These are phyloP conservation scores for Penicillium sp. DNA, from an alignment of 2,329 filamentous ascomycete genomes.

Conservation along the genomic window DNA sequence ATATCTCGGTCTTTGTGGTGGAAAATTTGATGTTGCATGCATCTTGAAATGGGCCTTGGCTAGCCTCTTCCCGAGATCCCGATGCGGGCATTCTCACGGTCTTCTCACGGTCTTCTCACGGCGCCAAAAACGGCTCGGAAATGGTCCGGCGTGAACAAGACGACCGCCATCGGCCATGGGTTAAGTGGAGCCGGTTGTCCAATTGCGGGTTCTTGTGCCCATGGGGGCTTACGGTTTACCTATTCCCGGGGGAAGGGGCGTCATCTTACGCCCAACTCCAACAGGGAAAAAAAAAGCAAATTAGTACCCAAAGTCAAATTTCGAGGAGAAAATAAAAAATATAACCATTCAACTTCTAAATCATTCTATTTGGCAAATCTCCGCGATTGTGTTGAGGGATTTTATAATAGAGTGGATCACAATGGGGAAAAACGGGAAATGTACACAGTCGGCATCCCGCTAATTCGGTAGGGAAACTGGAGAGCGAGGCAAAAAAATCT, in stretches of 20 bases:
- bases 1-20: not conserved
- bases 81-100: conserved; percentile 28
- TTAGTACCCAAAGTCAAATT: not conserved
- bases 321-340: not conserved
- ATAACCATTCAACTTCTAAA: not conserved
- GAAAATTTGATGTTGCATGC: conserved; percentile 17
- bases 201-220: conserved; percentile 17
- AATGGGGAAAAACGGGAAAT: conserved; percentile 6
- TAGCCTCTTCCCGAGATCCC: conserved; percentile 6
- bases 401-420: not conserved
- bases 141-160: conserved; percentile 4
- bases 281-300: not conserved
- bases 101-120: conserved; percentile 11
- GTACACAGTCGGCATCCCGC: conserved; percentile 21
- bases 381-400: not conserved
- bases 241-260: conserved; percentile 1
- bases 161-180: conserved; percentile 9
- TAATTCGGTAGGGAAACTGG: conserved; percentile 5
- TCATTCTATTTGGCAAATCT: not conserved
- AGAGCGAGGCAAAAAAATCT: not conserved
- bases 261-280: not conserved
- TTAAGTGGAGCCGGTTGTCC: conserved; percentile 21
- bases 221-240: not conserved
- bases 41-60: not conserved
- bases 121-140: conserved; percentile 19